Percentiles rank a stretch among this genome's conserved stretches.
Conservation (phyloP, 2,329 filamentous ascomycete species). For the Phialophora verrucosa region DNA sequence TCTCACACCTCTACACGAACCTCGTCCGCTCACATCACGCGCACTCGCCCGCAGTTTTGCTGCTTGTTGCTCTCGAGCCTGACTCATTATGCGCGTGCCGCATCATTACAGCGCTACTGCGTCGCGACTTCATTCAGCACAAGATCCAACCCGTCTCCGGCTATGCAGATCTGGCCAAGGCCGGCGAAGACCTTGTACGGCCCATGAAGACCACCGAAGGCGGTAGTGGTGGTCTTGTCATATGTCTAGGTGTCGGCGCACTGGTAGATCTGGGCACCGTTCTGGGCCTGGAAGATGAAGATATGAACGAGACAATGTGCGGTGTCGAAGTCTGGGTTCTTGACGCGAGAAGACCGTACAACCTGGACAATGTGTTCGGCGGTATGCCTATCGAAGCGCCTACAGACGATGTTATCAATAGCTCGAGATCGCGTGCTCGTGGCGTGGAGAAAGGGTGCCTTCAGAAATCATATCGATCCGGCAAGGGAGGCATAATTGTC, state of each 20-base stretch:
- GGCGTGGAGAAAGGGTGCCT: conserved; percentile 78
- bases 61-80: conserved; percentile 84
- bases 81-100: conserved; percentile 95
- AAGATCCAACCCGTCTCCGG: conserved; percentile 95
- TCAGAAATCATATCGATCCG: conserved; percentile 72
- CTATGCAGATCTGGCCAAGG: conserved; percentile 84
- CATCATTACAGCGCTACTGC: conserved; percentile 89
- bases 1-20: conserved; percentile 89
- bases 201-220: conserved; percentile 87
- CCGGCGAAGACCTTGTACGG: conserved; percentile 76
- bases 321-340: conserved; percentile 74
- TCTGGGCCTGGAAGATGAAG: conserved; percentile 73
- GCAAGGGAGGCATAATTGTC: conserved; percentile 86
- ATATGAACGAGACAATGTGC: conserved; percentile 44
- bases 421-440: conserved; percentile 56
- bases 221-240: conserved; percentile 83
- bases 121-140: conserved; percentile 96
- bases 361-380: conserved; percentile 90
- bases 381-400: conserved; percentile 55
- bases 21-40: conserved; percentile 85
- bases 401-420: conserved; percentile 52
- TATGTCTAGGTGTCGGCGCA: conserved; percentile 91
- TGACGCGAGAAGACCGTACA: conserved; percentile 91
- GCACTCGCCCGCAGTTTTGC: conserved; percentile 86
- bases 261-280: conserved; percentile 84